phyloP scores from a whole-genome alignment of 352 stramenopile species.

The Globisporangium okanoganense region DNA sequence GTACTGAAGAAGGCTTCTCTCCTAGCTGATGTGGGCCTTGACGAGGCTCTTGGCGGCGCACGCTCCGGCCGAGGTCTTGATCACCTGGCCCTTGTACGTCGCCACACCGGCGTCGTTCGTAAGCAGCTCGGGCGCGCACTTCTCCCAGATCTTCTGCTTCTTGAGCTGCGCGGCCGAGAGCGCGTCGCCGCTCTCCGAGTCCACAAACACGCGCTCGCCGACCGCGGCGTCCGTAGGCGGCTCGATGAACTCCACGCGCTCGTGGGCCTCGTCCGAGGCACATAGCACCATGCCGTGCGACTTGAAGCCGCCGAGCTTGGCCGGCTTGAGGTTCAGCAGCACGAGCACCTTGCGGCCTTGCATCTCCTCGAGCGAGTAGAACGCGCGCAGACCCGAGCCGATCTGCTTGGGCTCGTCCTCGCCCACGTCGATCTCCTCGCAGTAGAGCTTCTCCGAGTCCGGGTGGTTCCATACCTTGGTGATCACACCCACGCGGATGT shows the following conservation, averaged over 20 bases:
- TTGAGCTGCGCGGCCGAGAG: constrained; percentile 79
- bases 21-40: constrained; percentile 65
- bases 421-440: constrained; percentile 98
- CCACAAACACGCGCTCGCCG: constrained; percentile 92
- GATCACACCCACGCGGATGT: constrained; percentile 82
- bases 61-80: constrained; percentile 65
- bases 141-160: constrained; percentile 89
- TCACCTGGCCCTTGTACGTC: constrained; percentile 74
- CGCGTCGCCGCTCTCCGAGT: constrained; percentile 60
- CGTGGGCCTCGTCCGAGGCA: constrained; percentile 80
- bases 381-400: constrained; percentile 92
- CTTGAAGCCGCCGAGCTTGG: constrained; percentile 96
- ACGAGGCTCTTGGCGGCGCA: constrained; percentile 61
- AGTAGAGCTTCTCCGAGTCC: constrained; percentile 95
- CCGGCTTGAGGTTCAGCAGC: constrained; percentile 97
- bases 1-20: not conserved
- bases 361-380: constrained; percentile 96
- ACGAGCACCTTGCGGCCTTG: constrained; percentile 94
- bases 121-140: constrained; percentile 58
- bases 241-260: constrained; percentile 94
- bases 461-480: constrained; percentile 82
- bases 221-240: constrained; percentile 89
- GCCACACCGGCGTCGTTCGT: constrained; percentile 64
- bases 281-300: constrained; percentile 98
- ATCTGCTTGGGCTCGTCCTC: constrained; percentile 92